Evolutionary conservation across 345 rosid species (phyloP).

Genomic region (Mallotus nudiflorus): DNA sequence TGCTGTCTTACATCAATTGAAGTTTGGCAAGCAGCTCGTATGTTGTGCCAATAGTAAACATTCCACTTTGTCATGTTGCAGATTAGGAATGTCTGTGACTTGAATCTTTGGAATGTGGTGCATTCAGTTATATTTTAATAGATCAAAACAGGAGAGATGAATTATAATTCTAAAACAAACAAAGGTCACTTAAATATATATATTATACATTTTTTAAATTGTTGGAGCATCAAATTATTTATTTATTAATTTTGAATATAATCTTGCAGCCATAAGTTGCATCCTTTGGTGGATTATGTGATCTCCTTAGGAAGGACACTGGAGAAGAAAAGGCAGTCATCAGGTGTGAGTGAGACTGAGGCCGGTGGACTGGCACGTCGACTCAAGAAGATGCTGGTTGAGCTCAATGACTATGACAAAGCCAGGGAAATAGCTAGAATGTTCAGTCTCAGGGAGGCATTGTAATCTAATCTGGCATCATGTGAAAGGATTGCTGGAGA

Average conservation of each 20-base stretch:
- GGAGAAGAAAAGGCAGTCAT: constrained; percentile 56
- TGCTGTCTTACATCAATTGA: background rate
- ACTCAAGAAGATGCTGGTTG: constrained; percentile 81
- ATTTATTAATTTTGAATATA: background rate
- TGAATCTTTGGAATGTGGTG: no score
- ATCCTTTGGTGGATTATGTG: constrained; percentile 74
- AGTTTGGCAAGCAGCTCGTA: background rate
- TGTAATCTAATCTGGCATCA: no score
- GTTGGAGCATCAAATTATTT: background rate
- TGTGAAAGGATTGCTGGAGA: background rate
- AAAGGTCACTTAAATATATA: no score
- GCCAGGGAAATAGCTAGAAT: constrained; percentile 70
- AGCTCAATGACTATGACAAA: constrained; percentile 79
- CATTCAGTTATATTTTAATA: no score
- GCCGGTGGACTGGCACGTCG: constrained; percentile 73
- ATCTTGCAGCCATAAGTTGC: constrained; percentile 64
- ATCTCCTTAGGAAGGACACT: constrained; percentile 49
- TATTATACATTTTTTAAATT: background rate
- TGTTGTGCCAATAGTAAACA: no score
- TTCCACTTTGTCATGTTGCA: no score
- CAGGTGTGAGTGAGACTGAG: constrained; percentile 56
- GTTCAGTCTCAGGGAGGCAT: constrained; percentile 77
- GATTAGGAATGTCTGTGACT: no score
- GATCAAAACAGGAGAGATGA: no score
- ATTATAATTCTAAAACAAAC: no score